Percentiles rank a stretch among this genome's conserved stretches.
Evolutionary conservation across 495 filamentous ascomycete genomes (phyloP).

Genomic region (Aspergillus nanangensis): DNA sequence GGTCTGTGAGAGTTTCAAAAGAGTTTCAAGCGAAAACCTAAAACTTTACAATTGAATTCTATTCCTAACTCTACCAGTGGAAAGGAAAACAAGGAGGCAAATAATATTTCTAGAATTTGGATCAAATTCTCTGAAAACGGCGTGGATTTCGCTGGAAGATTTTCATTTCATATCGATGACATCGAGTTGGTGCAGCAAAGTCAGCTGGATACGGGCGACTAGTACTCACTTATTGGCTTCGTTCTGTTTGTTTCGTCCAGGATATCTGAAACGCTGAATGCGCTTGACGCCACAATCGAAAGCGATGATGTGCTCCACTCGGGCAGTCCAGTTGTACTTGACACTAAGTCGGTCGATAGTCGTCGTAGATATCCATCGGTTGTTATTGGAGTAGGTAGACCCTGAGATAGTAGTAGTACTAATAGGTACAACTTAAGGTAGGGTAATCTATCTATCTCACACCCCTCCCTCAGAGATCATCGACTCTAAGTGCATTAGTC

Average conservation of each 20-base stretch:
- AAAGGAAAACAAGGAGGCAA: neutral
- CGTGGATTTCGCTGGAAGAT: conserved; percentile 10
- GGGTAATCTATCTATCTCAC: too few species aligned
- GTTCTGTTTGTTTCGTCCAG: too few species aligned
- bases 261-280: conserved; percentile 3
- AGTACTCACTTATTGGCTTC: too few species aligned
- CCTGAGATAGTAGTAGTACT: too few species aligned
- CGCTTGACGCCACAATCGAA: conserved; percentile 1
- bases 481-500: too few species aligned
- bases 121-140: conserved; percentile 10
- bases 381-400: too few species aligned
- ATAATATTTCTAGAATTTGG: too few species aligned
- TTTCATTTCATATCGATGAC: conserved; percentile 12
- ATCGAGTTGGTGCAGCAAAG: conserved; percentile 4
- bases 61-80: neutral
- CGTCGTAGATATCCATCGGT: neutral
- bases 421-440: too few species aligned
- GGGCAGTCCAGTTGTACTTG: neutral
- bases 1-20: conserved; percentile 1
- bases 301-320: conserved; percentile 6
- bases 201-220: too few species aligned
- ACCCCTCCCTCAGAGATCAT: too few species aligned
- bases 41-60: conserved; percentile 2
- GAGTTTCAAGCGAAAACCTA: neutral
- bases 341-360: neutral